Conservation (phyloP, 2,329 filamentous ascomycete species). For the Colletotrichum echinochloae region DNA sequence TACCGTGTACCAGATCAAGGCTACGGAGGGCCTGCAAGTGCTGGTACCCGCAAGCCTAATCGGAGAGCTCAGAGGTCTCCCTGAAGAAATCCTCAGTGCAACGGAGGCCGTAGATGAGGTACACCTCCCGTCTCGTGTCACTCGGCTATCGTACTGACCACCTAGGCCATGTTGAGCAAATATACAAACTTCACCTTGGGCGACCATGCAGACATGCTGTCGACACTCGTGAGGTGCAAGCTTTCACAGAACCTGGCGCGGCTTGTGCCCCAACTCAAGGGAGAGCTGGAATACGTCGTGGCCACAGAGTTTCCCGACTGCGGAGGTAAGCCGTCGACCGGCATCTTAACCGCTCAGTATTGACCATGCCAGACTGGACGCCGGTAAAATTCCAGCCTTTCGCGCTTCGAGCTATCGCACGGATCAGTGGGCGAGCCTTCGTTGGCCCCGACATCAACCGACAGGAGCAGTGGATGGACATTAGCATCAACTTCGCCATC, state of each 20-base stretch:
- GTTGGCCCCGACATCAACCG: constrained; percentile 64
- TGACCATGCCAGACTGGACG: constrained; percentile 62
- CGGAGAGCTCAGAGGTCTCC: constrained; percentile 60
- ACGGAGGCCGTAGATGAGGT: constrained; percentile 63
- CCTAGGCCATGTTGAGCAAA: constrained; percentile 62
- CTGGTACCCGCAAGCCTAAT: constrained; percentile 59
- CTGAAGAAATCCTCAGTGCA: constrained; percentile 62
- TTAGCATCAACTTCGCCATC: constrained; percentile 62
- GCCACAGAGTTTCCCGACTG: constrained; percentile 62
- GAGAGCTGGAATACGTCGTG: constrained; percentile 60
- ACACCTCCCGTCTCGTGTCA: constrained; percentile 17
- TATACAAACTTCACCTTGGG: constrained; percentile 64
- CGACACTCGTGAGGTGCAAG: constrained; percentile 59
- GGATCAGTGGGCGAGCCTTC: constrained; percentile 66
- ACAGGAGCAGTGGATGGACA: constrained; percentile 65
- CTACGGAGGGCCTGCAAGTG: constrained; percentile 62
- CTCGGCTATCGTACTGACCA: constrained; percentile 4
- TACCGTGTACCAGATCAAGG: constrained; percentile 63
- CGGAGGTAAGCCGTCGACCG: constrained; percentile 48
- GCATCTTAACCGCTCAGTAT: background rate
- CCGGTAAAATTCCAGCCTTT: constrained; percentile 65
- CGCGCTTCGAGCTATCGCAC: constrained; percentile 63
- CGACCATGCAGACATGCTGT: constrained; percentile 58
- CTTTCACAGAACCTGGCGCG: constrained; percentile 61
- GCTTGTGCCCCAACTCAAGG: constrained; percentile 59